A percentile compares a stretch with the other conserved stretches of the same genome.
These are phyloP conservation scores for Beauveria pseudobassiana DNA, from an alignment of 2,329 filamentous ascomycete species.

Conservation along the genomic window DNA sequence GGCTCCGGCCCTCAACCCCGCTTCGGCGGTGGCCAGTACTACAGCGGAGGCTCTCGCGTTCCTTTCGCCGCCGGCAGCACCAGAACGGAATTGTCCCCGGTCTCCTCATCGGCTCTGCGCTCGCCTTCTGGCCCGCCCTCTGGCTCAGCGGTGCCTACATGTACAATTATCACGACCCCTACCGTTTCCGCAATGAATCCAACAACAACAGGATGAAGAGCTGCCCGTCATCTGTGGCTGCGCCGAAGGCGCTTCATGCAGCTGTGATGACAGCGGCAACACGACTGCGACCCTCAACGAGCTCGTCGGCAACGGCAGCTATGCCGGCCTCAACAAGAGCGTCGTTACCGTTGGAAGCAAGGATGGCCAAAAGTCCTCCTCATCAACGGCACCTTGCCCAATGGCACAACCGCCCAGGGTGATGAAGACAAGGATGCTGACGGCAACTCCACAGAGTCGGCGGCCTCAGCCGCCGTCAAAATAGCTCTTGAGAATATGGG, in stretches of 20 bases:
- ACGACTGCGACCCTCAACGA: conserved; percentile 51
- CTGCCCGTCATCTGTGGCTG: conserved; percentile 38
- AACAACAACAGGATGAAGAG: conserved; percentile 32
- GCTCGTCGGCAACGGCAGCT: conserved; percentile 59
- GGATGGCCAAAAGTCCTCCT: conserved; percentile 62
- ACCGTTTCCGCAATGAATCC: conserved; percentile 42
- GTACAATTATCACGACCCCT: conserved; percentile 40
- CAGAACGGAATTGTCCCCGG: conserved; percentile 43
- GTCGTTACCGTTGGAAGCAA: conserved; percentile 52
- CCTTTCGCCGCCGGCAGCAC: conserved; percentile 53
- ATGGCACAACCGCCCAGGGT: conserved; percentile 48
- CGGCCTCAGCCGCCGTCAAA: conserved; percentile 25
- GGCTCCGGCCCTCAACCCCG: conserved; percentile 50
- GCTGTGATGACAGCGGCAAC: conserved; percentile 59
- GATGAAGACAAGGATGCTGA: conserved; percentile 32
- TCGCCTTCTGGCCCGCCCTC: conserved; percentile 55
- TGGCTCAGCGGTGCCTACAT: conserved; percentile 59
- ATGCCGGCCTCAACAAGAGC: conserved; percentile 49
- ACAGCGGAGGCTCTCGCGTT: conserved; percentile 54
- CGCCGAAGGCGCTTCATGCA: conserved; percentile 45
- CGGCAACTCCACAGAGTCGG: conserved; percentile 25
- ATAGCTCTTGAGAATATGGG: conserved; percentile 32
- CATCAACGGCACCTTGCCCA: conserved; percentile 68
- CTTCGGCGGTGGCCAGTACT: conserved; percentile 58
- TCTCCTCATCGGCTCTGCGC: conserved; percentile 36